Conservation (phyloP, 768 basidiomycete genomes). For the Agrocybe praecox region DNA sequence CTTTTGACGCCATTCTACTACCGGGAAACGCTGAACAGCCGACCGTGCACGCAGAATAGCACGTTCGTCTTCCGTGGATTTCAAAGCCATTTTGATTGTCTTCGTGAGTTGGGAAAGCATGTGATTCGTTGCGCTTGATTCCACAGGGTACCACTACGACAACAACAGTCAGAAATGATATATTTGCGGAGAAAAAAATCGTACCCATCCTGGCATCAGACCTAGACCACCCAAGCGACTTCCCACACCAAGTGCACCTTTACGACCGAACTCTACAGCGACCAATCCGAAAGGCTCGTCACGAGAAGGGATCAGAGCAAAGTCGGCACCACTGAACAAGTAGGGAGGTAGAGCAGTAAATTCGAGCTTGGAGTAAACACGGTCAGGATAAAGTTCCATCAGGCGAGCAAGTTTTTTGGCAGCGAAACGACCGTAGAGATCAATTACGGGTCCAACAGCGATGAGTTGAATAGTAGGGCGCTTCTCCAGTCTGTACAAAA, state of each 20-base stretch:
- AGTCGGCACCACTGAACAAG: constrained; percentile 93
- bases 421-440: constrained; percentile 93
- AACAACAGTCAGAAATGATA: neutral
- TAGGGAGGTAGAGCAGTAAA: constrained; percentile 94
- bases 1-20: constrained; percentile 96
- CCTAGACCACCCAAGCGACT: constrained; percentile 93
- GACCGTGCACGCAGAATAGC: constrained; percentile 92
- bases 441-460: constrained; percentile 92
- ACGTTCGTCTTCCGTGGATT: constrained; percentile 88
- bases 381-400: constrained; percentile 94
- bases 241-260: constrained; percentile 95
- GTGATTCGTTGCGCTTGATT: constrained; percentile 89
- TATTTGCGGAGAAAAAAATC: constrained; percentile 27
- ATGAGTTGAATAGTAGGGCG: constrained; percentile 85
- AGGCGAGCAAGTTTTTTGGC: constrained; percentile 91
- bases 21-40: constrained; percentile 95
- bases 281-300: constrained; percentile 97
- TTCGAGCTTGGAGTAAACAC: constrained; percentile 95
- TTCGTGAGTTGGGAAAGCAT: constrained; percentile 94
- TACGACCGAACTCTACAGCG: constrained; percentile 94
- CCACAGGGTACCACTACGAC: constrained; percentile 94
- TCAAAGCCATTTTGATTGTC: constrained; percentile 92
- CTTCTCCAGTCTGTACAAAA: constrained; percentile 76
- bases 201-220: constrained; percentile 96
- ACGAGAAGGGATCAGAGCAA: constrained; percentile 93